Conservation (phyloP, 108 stramenopile genomes). For the Phaeodactylum tricornutum region DNA sequence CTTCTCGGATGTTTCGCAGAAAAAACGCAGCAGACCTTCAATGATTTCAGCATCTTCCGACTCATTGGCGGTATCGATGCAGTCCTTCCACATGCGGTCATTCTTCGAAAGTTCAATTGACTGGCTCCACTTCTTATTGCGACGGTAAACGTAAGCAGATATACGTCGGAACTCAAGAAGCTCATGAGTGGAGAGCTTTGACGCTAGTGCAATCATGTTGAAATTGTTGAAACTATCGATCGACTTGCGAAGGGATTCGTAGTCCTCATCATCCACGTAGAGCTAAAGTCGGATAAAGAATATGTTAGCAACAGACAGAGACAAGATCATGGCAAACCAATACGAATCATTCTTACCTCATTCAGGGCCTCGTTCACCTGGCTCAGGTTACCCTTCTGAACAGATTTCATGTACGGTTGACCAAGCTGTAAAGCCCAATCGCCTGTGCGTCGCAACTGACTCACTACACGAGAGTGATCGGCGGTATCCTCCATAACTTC, state of each 20-base stretch:
- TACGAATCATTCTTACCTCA: slow-evolving; percentile 26
- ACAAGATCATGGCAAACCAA: neutral
- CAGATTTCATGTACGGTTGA: slow-evolving; percentile 90
- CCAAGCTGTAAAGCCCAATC: slow-evolving; percentile 88
- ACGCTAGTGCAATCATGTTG: slow-evolving; percentile 97
- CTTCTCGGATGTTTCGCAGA: slow-evolving; percentile 95
- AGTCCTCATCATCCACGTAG: slow-evolving; percentile 97
- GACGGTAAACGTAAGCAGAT: slow-evolving; percentile 96
- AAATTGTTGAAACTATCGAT: slow-evolving; percentile 99
- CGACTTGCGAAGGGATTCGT: slow-evolving; percentile 87
- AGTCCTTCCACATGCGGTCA: slow-evolving; percentile 99
- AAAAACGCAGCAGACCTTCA: slow-evolving; percentile 95
- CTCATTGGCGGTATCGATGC: slow-evolving; percentile 97
- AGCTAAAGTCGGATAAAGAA: slow-evolving; percentile 26
- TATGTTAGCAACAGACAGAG: slow-evolving; percentile 1
- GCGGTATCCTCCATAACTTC: slow-evolving; percentile 87
- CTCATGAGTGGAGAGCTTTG: slow-evolving; percentile 94
- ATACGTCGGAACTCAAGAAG: slow-evolving; percentile 99
- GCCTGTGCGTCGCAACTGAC: slow-evolving; percentile 90
- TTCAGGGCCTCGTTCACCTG: slow-evolving; percentile 99
- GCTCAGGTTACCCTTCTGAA: slow-evolving; percentile 93
- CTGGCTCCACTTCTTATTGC: slow-evolving; percentile 95
- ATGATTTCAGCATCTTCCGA: slow-evolving; percentile 87
- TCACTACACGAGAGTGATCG: slow-evolving; percentile 97
- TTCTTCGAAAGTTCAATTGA: slow-evolving; percentile 95